These are phyloP conservation scores for Caryopteris hybrid DNA, from an alignment of 305 asterid species.

Conservation along the genomic window DNA sequence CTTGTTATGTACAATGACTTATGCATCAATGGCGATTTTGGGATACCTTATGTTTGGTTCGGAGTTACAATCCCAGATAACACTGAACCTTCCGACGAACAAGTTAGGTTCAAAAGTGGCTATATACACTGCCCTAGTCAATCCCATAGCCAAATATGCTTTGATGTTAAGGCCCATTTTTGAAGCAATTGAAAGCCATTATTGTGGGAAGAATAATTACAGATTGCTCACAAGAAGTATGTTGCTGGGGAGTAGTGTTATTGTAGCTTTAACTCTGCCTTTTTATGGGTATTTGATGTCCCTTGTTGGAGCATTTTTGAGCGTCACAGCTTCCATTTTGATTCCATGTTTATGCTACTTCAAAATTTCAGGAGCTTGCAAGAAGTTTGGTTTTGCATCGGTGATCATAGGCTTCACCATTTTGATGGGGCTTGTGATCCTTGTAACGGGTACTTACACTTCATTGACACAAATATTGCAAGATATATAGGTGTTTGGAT, in stretches of 20 bases:
- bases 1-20: constrained; percentile 37
- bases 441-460: constrained; percentile 53
- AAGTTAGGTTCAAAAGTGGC: constrained; percentile 54
- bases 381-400: constrained; percentile 25
- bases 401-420: constrained; percentile 25
- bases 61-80: constrained; percentile 45
- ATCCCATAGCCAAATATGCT: constrained; percentile 63
- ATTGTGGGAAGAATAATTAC: constrained; percentile 2
- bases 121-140: constrained; percentile 54
- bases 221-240: constrained; percentile 21
- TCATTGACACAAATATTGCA: constrained; percentile 38
- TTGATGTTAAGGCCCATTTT: constrained; percentile 52
- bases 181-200: constrained; percentile 26
- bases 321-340: constrained; percentile 37
- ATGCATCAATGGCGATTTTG: constrained; percentile 47
- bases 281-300: constrained; percentile 50
- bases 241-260: constrained; percentile 36
- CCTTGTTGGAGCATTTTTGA: constrained; percentile 57
- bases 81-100: constrained; percentile 46
- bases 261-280: constrained; percentile 35
- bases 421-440: constrained; percentile 36
- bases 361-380: constrained; percentile 42
- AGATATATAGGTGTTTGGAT: background rate
- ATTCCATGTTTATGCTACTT: constrained; percentile 68
- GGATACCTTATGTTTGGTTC: constrained; percentile 69